A percentile compares a stretch with the other conserved stretches of the same genome.
phyloP scores from a whole-genome alignment of 2,329 filamentous ascomycete species.

The Pseudogymnoascus sp. region DNA sequence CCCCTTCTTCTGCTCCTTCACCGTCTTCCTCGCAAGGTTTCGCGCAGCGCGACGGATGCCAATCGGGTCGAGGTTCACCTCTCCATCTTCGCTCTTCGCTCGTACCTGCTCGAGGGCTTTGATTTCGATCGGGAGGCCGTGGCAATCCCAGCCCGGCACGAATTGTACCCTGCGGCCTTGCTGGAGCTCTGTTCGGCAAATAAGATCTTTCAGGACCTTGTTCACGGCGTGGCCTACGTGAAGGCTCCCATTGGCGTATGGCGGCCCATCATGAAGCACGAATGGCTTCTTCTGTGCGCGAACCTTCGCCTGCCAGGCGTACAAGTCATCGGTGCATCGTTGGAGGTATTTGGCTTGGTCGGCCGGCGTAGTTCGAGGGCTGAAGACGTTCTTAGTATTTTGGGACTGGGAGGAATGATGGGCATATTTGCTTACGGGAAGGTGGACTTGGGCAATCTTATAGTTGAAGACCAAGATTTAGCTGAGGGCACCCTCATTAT shows the following conservation, averaged over 20 bases:
- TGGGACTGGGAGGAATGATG: background rate
- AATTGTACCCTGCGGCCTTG: conserved; percentile 72
- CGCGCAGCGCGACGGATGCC: conserved; percentile 59
- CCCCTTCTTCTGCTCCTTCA: conserved; percentile 64
- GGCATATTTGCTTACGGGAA: conserved; percentile 52
- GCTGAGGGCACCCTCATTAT: conserved; percentile 13
- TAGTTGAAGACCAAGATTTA: conserved; percentile 65
- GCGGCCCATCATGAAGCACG: conserved; percentile 87
- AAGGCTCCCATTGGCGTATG: conserved; percentile 87
- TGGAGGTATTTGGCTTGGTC: conserved; percentile 54
- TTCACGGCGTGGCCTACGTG: conserved; percentile 95
- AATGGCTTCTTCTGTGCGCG: conserved; percentile 47
- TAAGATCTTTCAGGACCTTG: conserved; percentile 94
- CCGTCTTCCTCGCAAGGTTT: conserved; percentile 58
- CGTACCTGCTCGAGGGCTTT: conserved; percentile 65
- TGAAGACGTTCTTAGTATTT: conserved; percentile 17
- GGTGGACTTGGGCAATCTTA: conserved; percentile 66
- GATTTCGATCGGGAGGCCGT: conserved; percentile 92
- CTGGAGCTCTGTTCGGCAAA: conserved; percentile 72
- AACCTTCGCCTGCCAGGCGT: conserved; percentile 67
- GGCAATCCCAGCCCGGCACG: conserved; percentile 93
- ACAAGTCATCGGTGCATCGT: conserved; percentile 79
- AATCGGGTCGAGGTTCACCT: conserved; percentile 42
- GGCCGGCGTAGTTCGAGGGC: conserved; percentile 32
- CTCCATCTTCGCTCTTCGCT: conserved; percentile 19